Base-by-base conservation (phyloP, 805 yeast genomes). In the Crinitomyces ghanaensis region DNA sequence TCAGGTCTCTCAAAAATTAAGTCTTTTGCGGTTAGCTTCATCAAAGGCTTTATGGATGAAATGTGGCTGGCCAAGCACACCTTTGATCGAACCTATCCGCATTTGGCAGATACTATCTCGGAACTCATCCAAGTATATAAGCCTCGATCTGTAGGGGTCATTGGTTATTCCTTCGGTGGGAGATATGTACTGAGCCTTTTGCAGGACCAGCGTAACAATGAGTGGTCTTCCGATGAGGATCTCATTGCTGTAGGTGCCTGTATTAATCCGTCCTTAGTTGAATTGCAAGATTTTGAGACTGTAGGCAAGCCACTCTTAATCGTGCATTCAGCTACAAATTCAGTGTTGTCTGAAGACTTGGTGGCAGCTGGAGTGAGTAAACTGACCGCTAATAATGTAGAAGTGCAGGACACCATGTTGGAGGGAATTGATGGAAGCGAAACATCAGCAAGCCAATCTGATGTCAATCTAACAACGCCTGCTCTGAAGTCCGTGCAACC, bases 11-110 rank as follows among this genome's bases (percentile, higher is more conserved):
- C 28, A 4, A 39, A 44, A 16, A 30, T 53, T 28, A 49, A 50
- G 29, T 34, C 45, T n/a, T 30, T 45, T 19, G 51, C 54, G 6
- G 44, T 42, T 2, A 38, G 43, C 6, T 37, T 47, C 6, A 49
- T 50, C 11, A 42, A 52, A 22, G 57, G 57, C 12, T 54, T 53
- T 33, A 33, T 44, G 33, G 57, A 56, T 20, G 58, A 53, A 28
- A 54, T 53, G 56, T 53, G 58, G 58, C 31, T 53, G 7, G 58
- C 57, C 11, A 44, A 45, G 28, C 59, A 54, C 39, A 49, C 58
- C 7, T 47, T 36, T 30, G 56, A 54, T 28, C 38, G 45, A 19
- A 46, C 51, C 4, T 44, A 42, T 38, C 56, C 51, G 13, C 38
- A 39, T 26, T 39, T 53, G 18, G 31, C 44, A 13, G 37, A 44